Base-by-base conservation (phyloP, 345 rosid species). In the Carallia pectinifolia region DNA sequence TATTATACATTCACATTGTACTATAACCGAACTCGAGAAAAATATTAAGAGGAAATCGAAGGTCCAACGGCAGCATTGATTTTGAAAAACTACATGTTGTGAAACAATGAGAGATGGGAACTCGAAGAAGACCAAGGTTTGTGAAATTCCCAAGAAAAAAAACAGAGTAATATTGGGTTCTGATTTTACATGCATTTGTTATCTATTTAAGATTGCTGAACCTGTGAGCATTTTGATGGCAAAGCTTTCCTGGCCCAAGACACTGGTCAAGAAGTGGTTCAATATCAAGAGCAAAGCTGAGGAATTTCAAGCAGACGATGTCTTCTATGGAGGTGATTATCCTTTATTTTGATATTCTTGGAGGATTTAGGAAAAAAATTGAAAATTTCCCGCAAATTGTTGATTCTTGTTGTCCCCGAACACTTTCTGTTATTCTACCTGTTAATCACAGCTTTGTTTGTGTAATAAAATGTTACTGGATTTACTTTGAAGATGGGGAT, bases 211-310 rank as follows among this genome's bases (percentile, higher is more conserved):
- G 38, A 65, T 65, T 64, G 44, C 75, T 78, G 68, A 70, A 40
- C 58, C 5, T 39, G 27, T 70, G 31, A 69, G 7, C 75, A 1
- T 69, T 66, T 61, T 54, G 60, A 60, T 68, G 18, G 65, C 77
- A 83, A 84, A 95, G 99, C 81, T 86, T 81, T 88, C 96, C 71
- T 92, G 99, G 99, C 92, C 99, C 38, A 95, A 87, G 87, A 85
- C 91, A 78, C 77, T 93, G 86, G 91, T 92, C 67, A 95, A 87
- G 86, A 95, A 95, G 83, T 95, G 96, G 99, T 85, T 95, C 69
- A 90, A 88, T 76, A 95, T 89, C 81, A 92, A 77, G 83, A 85
- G 79, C 82, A 90, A 88, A 85, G 81, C 85, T 47, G 89, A 92
- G 77, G 97, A 92, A 76, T 90, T 88, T 79, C 87, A 85, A 68